These are phyloP conservation scores for Tephrocybe sp. DNA, from an alignment of 768 basidiomycete genomes.

Conservation along the genomic window DNA sequence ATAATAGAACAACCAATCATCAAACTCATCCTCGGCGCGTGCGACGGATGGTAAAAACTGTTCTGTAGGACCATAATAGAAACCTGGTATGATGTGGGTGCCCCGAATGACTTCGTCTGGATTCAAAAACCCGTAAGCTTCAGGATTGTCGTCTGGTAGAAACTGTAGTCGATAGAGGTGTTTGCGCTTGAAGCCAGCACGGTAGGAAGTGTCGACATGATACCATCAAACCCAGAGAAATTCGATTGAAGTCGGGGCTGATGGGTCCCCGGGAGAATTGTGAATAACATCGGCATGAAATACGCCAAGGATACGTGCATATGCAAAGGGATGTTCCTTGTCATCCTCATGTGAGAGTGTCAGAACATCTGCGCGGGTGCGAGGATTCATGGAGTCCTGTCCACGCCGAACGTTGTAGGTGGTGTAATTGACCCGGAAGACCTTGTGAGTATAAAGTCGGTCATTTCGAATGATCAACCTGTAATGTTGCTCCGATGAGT, in stretches of 20 bases:
- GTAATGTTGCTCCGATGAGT: neutral
- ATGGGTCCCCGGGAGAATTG: neutral
- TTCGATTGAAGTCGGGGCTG: neutral
- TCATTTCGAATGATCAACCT: too few relatives aligned
- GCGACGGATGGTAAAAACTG: neutral
- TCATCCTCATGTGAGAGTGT: neutral
- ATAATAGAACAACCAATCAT: conserved; percentile 10
- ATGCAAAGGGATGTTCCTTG: neutral
- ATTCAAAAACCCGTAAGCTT: conserved; percentile 14
- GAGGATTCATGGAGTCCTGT: too few relatives aligned
- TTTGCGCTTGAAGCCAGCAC: conserved; percentile 18
- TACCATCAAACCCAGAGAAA: conserved; percentile 22
- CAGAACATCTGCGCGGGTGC: too few relatives aligned
- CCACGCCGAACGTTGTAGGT: too few relatives aligned
- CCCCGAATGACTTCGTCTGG: conserved; percentile 14
- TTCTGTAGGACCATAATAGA: neutral
- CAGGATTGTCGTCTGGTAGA: conserved; percentile 13
- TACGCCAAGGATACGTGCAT: neutral
- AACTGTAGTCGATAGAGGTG: conserved; percentile 29
- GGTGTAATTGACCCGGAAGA: too few relatives aligned
- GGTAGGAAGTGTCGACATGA: conserved; percentile 10
- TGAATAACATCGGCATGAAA: neutral
- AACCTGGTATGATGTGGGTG: conserved; percentile 12
- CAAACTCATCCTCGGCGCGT: neutral
- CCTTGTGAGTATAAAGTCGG: too few relatives aligned